Conservation (phyloP, 192 early-diverging fungal genomes). For the Chytriomyces confervae region DNA sequence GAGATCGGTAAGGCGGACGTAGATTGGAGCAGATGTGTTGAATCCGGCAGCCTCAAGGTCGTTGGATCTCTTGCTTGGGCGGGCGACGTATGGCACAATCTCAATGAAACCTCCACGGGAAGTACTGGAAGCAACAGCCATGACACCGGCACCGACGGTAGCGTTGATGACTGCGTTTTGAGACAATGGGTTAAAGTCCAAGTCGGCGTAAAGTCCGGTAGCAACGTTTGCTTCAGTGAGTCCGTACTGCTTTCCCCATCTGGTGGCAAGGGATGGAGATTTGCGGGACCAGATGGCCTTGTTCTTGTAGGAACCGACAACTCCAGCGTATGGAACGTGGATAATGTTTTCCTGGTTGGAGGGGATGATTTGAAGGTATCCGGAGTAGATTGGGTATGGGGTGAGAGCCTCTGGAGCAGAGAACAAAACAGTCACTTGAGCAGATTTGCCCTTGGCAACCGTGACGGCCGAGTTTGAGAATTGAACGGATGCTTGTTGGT, state of each 20-base stretch:
- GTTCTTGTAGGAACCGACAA: neutral
- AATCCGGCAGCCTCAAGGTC: neutral
- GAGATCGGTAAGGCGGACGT: neutral
- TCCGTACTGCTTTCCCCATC: neutral
- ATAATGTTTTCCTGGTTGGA: neutral
- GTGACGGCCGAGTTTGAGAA: neutral
- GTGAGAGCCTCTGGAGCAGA: slow-evolving; percentile 17
- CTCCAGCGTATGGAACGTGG: slow-evolving; percentile 19
- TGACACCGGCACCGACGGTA: too few relatives aligned
- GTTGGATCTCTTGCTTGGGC: neutral
- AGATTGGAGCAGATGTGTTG: slow-evolving; percentile 22
- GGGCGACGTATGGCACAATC: neutral
- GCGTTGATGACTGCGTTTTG: too few relatives aligned
- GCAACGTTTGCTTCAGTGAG: neutral
- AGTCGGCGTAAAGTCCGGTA: too few relatives aligned
- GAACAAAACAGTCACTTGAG: slow-evolving; percentile 35
- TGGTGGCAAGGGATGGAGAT: neutral
- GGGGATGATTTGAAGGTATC: neutral
- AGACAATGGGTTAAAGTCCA: too few relatives aligned
- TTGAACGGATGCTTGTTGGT: neutral
- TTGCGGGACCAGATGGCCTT: slow-evolving; percentile 14
- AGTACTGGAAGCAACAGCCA: too few relatives aligned
- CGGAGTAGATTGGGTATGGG: neutral
- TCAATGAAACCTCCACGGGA: too few relatives aligned
- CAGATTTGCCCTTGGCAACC: slow-evolving; percentile 22